These are phyloP conservation scores for Phytophthora cajani DNA, from an alignment of 352 stramenopile species.

Conservation along the genomic window DNA sequence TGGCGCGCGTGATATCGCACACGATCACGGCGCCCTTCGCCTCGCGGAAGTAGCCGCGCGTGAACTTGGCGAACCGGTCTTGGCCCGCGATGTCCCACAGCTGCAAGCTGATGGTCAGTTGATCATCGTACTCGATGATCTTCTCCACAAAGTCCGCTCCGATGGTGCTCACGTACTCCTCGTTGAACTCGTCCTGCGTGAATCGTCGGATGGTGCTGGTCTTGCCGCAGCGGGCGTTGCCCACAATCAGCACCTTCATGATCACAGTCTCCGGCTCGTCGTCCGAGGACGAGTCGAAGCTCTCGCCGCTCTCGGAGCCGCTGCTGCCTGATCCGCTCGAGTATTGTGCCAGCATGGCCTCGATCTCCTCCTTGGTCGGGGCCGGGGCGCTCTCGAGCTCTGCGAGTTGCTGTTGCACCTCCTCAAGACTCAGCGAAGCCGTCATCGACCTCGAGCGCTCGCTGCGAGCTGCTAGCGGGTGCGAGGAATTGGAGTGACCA, in stretches of 20 bases:
- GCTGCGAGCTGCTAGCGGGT: background rate
- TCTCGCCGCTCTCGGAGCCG: constrained; percentile 13
- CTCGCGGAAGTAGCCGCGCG: constrained; percentile 83
- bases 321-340: constrained; percentile 31
- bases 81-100: constrained; percentile 91
- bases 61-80: constrained; percentile 90
- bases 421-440: constrained; percentile 44
- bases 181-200: constrained; percentile 72
- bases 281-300: constrained; percentile 13
- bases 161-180: constrained; percentile 88
- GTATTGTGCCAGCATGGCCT: constrained; percentile 67
- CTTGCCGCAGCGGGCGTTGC: constrained; percentile 90
- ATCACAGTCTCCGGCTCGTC: constrained; percentile 58
- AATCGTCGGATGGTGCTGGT: constrained; percentile 86
- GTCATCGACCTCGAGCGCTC: constrained; percentile 14
- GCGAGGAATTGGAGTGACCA: constrained; percentile 14
- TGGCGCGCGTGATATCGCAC: constrained; percentile 87
- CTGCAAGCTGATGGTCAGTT: constrained; percentile 71
- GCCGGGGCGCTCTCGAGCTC: constrained; percentile 52
- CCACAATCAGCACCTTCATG: constrained; percentile 88
- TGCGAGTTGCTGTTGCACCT: constrained; percentile 55
- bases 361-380: constrained; percentile 66
- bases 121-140: constrained; percentile 64
- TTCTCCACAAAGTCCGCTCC: constrained; percentile 90
- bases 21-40: constrained; percentile 86